phyloP scores from a whole-genome alignment of 139 green algal genomes.

The Dunaliella primolecta region DNA sequence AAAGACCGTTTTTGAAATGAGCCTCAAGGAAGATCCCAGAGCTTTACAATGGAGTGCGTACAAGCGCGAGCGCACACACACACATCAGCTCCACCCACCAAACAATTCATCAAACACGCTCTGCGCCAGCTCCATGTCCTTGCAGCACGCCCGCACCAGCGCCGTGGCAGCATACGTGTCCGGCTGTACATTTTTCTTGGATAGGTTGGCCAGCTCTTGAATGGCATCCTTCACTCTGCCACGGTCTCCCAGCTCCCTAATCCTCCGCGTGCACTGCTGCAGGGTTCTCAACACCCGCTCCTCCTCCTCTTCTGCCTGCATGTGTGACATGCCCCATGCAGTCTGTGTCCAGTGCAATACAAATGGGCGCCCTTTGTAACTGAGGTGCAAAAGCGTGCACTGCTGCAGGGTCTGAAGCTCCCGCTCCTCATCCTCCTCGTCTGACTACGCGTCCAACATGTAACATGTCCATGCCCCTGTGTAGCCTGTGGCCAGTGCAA shows the following conservation, averaged over 20 bases:
- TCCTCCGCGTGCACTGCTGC: conserved; percentile 8
- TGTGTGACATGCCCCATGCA: background rate
- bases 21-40: too few species aligned
- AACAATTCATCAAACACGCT: conserved; percentile 78
- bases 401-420: background rate
- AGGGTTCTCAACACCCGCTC: background rate
- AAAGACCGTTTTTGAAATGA: too few species aligned
- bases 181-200: conserved; percentile 70
- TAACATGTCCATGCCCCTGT: too few species aligned
- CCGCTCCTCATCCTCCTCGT: too few species aligned
- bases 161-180: conserved; percentile 77
- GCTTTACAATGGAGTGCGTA: too few species aligned
- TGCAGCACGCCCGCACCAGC: conserved; percentile 69
- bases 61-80: too few species aligned
- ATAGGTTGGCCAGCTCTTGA: conserved; percentile 63
- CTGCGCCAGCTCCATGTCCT: conserved; percentile 76
- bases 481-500: too few species aligned
- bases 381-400: background rate
- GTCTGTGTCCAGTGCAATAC: background rate
- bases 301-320: background rate
- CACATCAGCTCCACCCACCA: conserved; percentile 37
- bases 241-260: background rate
- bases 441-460: too few species aligned
- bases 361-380: background rate
- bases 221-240: conserved; percentile 11